Conservation (phyloP, 495 filamentous ascomycete genomes). For the Recurvomyces mirabilis region DNA sequence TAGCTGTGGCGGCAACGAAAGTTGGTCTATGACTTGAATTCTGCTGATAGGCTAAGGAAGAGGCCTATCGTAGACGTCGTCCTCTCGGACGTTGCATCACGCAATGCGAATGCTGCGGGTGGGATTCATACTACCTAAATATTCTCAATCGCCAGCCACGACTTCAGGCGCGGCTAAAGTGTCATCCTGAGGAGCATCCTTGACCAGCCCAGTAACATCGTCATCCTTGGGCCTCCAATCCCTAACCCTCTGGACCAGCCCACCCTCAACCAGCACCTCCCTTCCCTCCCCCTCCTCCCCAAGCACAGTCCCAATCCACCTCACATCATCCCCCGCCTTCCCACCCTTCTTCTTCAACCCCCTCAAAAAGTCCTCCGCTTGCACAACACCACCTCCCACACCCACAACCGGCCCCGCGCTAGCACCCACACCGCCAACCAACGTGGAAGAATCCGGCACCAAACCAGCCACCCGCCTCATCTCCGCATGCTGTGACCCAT, state of each 20-base stretch:
- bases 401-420: constrained; percentile 34
- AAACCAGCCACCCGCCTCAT: constrained; percentile 59
- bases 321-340: constrained; percentile 65
- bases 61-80: too few species aligned
- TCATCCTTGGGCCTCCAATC: constrained; percentile 57
- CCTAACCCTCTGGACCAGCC: constrained; percentile 49
- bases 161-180: too few species aligned
- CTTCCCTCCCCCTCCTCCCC: constrained; percentile 32
- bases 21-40: too few species aligned
- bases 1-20: too few species aligned
- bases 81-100: too few species aligned
- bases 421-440: constrained; percentile 19
- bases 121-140: too few species aligned
- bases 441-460: too few species aligned
- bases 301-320: constrained; percentile 68
- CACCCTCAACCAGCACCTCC: constrained; percentile 58
- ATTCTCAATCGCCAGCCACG: too few species aligned
- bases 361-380: constrained; percentile 63
- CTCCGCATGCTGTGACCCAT: constrained; percentile 54
- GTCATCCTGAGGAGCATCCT: too few species aligned
- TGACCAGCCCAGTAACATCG: too few species aligned
- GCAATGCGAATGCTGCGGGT: too few species aligned
- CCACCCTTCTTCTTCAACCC: constrained; percentile 25
- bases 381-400: constrained; percentile 31
- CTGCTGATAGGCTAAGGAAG: too few species aligned